Evolutionary conservation across 192 early-diverging fungal genomes (phyloP).

Genomic region (Coemansia sp.): DNA sequence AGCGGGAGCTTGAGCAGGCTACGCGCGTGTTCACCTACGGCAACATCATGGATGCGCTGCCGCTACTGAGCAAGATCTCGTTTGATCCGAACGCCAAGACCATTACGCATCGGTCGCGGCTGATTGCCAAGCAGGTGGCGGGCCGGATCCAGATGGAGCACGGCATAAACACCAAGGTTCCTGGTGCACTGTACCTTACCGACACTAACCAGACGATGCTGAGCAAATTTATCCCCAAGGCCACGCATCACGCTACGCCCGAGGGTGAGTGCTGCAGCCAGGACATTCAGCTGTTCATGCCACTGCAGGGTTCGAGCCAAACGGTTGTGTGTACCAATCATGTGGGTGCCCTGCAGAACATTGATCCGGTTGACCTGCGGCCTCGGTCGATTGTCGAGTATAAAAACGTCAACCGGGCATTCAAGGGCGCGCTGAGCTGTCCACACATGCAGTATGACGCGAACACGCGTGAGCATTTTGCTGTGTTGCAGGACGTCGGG

Average conservation of each 20-base stretch:
- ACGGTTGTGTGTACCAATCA: constrained; percentile 65
- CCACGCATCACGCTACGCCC: constrained; percentile 52
- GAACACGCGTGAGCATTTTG: constrained; percentile 68
- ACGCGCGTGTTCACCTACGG: constrained; percentile 65
- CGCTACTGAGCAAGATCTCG: constrained; percentile 65
- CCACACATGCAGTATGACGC: constrained; percentile 70
- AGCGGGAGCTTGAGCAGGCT: constrained; percentile 61
- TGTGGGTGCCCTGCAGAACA: constrained; percentile 64
- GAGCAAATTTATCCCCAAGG: constrained; percentile 59
- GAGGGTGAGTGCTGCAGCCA: constrained; percentile 67
- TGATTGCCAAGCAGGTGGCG: constrained; percentile 60
- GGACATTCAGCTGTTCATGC: constrained; percentile 54
- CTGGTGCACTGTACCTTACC: constrained; percentile 63
- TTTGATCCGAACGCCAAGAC: constrained; percentile 56
- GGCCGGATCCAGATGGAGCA: constrained; percentile 67
- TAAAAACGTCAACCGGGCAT: constrained; percentile 59
- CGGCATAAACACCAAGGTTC: constrained; percentile 61
- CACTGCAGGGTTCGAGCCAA: constrained; percentile 60
- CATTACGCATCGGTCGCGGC: constrained; percentile 58
- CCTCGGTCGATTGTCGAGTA: constrained; percentile 59
- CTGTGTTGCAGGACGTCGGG: constrained; percentile 69
- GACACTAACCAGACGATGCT: constrained; percentile 68
- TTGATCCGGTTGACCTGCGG: constrained; percentile 63
- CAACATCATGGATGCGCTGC: constrained; percentile 71
- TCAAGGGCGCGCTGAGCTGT: constrained; percentile 61